These are phyloP conservation scores for Macrophomina phaseolina DNA, from an alignment of 2,329 filamentous ascomycete genomes.

Conservation along the genomic window DNA sequence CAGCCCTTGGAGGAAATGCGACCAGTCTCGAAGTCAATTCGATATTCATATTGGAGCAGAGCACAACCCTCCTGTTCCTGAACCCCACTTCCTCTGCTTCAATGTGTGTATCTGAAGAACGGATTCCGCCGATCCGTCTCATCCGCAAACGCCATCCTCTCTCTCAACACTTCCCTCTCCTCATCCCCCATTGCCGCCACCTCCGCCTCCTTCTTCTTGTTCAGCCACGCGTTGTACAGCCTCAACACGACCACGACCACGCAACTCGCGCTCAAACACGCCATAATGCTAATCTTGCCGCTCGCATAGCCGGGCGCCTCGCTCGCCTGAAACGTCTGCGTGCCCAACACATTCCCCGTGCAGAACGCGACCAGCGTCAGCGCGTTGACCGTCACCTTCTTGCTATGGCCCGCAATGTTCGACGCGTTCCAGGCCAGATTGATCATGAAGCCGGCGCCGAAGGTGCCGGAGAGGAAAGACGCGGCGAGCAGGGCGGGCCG, in stretches of 20 bases:
- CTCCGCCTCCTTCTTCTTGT: slow-evolving; percentile 33
- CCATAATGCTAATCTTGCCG: slow-evolving; percentile 47
- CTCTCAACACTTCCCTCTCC: slow-evolving; percentile 33
- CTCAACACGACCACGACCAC: slow-evolving; percentile 40
- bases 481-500: slow-evolving; percentile 41
- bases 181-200: slow-evolving; percentile 37
- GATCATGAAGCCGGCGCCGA: slow-evolving; percentile 47
- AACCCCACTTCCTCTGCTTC: background rate
- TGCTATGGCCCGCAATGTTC: slow-evolving; percentile 57
- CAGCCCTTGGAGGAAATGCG: too few species aligned
- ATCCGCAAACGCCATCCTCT: slow-evolving; percentile 40
- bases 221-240: slow-evolving; percentile 40
- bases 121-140: slow-evolving; percentile 39
- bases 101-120: slow-evolving; percentile 42
- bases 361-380: slow-evolving; percentile 52
- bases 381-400: slow-evolving; percentile 57
- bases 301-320: slow-evolving; percentile 51
- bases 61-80: too few species aligned
- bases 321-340: slow-evolving; percentile 51
- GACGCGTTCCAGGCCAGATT: slow-evolving; percentile 52
- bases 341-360: slow-evolving; percentile 52
- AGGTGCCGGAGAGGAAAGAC: slow-evolving; percentile 42
- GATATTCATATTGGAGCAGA: too few species aligned
- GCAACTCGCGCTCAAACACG: slow-evolving; percentile 34
- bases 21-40: too few species aligned